Evolutionary conservation across 2,329 filamentous ascomycete genomes (phyloP), one percentile per base, ranked within the genome.

Genomic region (Juglanconis oblonga): DNA sequence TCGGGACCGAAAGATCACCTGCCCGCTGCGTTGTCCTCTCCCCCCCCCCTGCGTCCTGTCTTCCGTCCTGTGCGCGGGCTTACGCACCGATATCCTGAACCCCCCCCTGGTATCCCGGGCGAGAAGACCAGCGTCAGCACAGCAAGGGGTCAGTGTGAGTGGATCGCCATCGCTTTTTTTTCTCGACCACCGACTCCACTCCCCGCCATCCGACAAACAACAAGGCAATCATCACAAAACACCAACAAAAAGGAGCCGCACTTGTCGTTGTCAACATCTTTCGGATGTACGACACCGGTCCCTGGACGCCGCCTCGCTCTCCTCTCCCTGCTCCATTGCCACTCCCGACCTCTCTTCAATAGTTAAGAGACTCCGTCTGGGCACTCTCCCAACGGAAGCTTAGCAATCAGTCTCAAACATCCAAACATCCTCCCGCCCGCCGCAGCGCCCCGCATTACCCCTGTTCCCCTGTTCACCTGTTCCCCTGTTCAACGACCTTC

Each of bases 371-470:
- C 32, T 40, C 48, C 47, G 53, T 52, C 58, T 53, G 52, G 48
- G 58, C 57, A 59, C 52, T 53, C 47, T 33, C n/a, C 32, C 52
- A 17, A 55, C 49, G 45, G 50, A 48, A 57, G 35, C 48, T 65
- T 64, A 65, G 17, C 64, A 69, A 68, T 68, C 64, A 66, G 67
- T 70, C 65, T 66, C 68, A 71, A 69, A 70, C 67, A 62, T 52
- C 31, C 52, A 24, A 54, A n/a, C 24, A 32, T 57, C 60, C 62
- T 65, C 65, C 64, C 59, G 60, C 65, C 64, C 59, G 60, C 63
- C 62, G 66, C 66, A 57, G 65, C 65, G 63, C 65, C 68, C 69
- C 68, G 68, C 68, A 70, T 62, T 66, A 65, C 67, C 68, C 70
- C 68, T 67, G 60, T 63, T 44, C 44, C 40, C 53, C 55, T 58